Evolutionary conservation across 2,329 filamentous ascomycete species (phyloP), one percentile per base, ranked within the genome.

Genomic region (Pseudogymnoascus sp.): DNA sequence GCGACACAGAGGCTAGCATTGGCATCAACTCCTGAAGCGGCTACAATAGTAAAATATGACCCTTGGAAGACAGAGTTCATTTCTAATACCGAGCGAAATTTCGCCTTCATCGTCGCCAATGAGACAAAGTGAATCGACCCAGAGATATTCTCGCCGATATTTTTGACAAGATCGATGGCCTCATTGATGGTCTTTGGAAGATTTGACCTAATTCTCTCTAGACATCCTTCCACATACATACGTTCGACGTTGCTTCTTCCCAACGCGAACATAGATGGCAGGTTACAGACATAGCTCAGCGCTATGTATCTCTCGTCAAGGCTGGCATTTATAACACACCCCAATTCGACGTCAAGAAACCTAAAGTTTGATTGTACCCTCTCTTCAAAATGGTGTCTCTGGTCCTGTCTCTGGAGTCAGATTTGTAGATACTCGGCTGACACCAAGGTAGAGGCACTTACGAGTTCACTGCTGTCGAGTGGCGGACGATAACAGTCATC

Each of bases 271-370:
- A 34, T 34, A 34, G 32, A 34, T 12, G 32, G 32, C 32, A 34
- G 32, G 11, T 34, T 34, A 34, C 9, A 34, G 7, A 34, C 32
- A 34, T 34, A 34, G 32, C 32, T 34, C 32, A 34, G 11, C 9
- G 32, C 32, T 34, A 34, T 34, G 11, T 34, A 34, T 43, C 58
- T 34, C 11, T 34, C 32, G 9, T 12, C 32, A 11, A 83, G 2
- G 74, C 32, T 11, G 9, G 32, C 77, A 43, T 74, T 79, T 34
- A 9, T 34, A 12, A 34, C 32, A 34, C 32, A 34, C 7, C 32
- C 32, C 32, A 34, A 11, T 34, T 34, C 32, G 3, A 34, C 7
- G 9, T 34, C 32, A 34, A 34, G 7, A 12, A 34, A 9, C 11
- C 32, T 8, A 34, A 34, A 34, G 12, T 34, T 34, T 11, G 32